Conservation (phyloP, 2,329 filamentous ascomycete species). For the Penicillium sp. region DNA sequence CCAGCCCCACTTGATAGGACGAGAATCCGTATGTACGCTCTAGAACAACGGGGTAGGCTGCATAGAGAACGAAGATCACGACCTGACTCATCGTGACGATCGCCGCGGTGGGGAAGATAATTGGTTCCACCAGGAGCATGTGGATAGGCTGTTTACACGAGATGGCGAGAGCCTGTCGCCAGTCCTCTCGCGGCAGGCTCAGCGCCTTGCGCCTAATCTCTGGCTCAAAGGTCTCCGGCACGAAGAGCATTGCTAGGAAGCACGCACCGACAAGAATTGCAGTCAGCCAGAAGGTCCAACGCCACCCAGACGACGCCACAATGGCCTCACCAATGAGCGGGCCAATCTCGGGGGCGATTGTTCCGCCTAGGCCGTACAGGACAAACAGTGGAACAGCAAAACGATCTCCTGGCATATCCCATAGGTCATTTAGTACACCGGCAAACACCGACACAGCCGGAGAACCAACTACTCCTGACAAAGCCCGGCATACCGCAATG, state of each 20-base stretch:
- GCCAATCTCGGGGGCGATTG: not conserved
- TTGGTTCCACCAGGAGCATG: slow-evolving; percentile 10
- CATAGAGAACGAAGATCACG: slow-evolving; percentile 11
- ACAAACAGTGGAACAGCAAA: slow-evolving; percentile 1
- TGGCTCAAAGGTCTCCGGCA: slow-evolving; percentile 7
- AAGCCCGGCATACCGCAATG: slow-evolving; percentile 1
- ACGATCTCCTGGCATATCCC: slow-evolving; percentile 9
- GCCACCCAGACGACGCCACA: slow-evolving; percentile 3
- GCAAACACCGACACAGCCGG: slow-evolving; percentile 5
- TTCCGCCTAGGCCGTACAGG: not conserved
- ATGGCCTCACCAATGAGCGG: slow-evolving; percentile 7
- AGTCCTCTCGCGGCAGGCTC: not conserved
- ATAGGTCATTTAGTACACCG: slow-evolving; percentile 9
- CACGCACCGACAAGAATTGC: slow-evolving; percentile 6
- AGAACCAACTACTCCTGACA: slow-evolving; percentile 3
- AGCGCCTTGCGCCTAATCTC: slow-evolving; percentile 6
- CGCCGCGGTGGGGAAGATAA: slow-evolving; percentile 8
- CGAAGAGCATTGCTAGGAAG: slow-evolving; percentile 3
- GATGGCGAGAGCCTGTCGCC: not conserved
- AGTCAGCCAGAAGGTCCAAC: slow-evolving; percentile 12
- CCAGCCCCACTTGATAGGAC: slow-evolving; percentile 4
- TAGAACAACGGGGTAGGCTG: slow-evolving; percentile 3
- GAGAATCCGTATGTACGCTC: slow-evolving; percentile 3
- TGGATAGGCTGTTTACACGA: slow-evolving; percentile 5
- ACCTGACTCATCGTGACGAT: slow-evolving; percentile 11